These are phyloP conservation scores for Staphylotrichum tortipilum DNA, from an alignment of 495 filamentous ascomycete species.

Conservation along the genomic window DNA sequence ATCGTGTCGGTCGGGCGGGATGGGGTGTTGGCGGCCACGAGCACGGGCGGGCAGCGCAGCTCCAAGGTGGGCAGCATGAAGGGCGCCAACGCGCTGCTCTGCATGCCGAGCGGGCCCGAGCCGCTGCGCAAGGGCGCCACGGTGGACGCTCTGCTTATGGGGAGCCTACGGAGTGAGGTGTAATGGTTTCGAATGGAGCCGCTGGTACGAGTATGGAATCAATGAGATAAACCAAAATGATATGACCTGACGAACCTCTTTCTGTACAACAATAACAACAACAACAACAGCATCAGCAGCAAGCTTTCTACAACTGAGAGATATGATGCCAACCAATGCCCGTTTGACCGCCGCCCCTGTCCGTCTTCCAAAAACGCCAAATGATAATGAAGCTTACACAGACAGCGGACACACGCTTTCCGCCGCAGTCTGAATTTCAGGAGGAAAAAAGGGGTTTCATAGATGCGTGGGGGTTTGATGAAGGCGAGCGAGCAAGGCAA, in stretches of 20 bases:
- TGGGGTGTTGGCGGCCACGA: conserved; percentile 64
- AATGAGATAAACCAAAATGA: conserved; percentile 12
- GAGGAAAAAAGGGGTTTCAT: neutral
- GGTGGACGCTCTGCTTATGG: conserved; percentile 40
- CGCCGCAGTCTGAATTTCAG: conserved; percentile 13
- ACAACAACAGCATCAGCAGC: too few relatives aligned
- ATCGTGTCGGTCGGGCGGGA: conserved; percentile 48
- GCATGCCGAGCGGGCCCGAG: conserved; percentile 49
- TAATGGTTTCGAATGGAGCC: conserved; percentile 8
- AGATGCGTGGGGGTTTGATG: neutral
- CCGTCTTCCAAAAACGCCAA: conserved; percentile 29
- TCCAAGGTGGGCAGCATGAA: conserved; percentile 81
- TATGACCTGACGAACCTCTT: conserved; percentile 13
- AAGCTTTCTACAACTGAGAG: conserved; percentile 20
- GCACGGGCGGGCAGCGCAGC: conserved; percentile 85
- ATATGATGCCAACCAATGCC: conserved; percentile 24
- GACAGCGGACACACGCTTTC: conserved; percentile 18
- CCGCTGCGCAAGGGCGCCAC: conserved; percentile 35
- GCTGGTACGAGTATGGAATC: neutral
- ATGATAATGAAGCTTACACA: conserved; percentile 25
- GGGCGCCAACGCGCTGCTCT: conserved; percentile 77
- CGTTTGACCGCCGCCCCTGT: conserved; percentile 18
- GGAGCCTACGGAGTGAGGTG: conserved; percentile 23
- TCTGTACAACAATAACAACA: conserved; percentile 27
- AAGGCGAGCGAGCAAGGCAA: too few relatives aligned